phyloP scores from a whole-genome alignment of 164 flowering plant species.

The Tetrastigma voinierianum region DNA sequence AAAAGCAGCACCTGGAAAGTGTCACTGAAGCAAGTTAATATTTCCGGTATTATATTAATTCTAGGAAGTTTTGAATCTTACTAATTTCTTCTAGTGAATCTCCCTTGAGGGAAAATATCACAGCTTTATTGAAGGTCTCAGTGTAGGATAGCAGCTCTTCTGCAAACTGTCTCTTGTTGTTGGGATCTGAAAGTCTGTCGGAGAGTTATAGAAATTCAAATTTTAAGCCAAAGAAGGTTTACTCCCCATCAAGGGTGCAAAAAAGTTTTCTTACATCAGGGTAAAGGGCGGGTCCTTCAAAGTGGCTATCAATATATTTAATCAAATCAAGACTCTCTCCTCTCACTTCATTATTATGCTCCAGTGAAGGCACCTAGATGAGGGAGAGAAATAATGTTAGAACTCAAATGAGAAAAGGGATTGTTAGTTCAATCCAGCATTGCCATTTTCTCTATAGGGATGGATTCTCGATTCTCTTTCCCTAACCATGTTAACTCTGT shows the following conservation, averaged over 20 bases:
- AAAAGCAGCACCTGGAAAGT: conserved; percentile 28
- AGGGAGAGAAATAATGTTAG: no score
- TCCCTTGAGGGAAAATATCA: conserved; percentile 38
- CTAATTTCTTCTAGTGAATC: conserved; percentile 45
- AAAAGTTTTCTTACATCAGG: conserved; percentile 51
- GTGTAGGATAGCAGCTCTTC: conserved; percentile 69
- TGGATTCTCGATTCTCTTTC: no score
- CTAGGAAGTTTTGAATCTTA: conserved; percentile 20
- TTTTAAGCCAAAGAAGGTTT: not conserved
- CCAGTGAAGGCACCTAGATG: conserved; percentile 80
- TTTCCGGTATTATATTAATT: no score
- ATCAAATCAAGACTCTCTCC: conserved; percentile 90
- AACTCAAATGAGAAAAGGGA: no score
- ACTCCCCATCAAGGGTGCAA: not conserved
- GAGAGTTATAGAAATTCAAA: not conserved
- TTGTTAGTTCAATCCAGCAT: no score
- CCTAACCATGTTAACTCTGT: no score
- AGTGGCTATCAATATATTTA: conserved; percentile 67
- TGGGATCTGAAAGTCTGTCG: conserved; percentile 42
- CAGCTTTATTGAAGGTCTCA: conserved; percentile 41
- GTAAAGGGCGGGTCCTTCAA: conserved; percentile 74
- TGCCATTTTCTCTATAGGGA: no score
- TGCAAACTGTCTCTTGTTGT: conserved; percentile 65
- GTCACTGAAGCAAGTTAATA: not conserved
- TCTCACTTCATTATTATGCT: conserved; percentile 69